These are phyloP conservation scores for Mollisiaceae sp. DNA, from an alignment of 2,329 filamentous ascomycete species.

Conservation along the genomic window DNA sequence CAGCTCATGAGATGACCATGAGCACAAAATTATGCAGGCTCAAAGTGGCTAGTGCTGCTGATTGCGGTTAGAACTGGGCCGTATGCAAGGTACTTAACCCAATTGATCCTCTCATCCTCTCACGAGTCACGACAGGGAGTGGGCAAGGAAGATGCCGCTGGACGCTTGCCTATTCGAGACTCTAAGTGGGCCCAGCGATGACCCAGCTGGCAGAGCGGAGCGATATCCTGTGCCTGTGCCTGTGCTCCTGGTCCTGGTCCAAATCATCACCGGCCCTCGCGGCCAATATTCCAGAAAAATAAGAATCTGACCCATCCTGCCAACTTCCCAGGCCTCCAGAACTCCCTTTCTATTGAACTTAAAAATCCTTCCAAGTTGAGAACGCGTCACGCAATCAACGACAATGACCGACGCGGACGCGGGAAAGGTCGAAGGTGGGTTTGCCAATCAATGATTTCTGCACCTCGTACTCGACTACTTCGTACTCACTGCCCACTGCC, in stretches of 20 bases:
- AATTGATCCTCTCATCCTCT: constrained; percentile 1
- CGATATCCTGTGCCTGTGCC: neutral
- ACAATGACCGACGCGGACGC: neutral
- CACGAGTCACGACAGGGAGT: neutral
- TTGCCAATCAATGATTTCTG: neutral
- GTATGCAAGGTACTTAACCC: constrained; percentile 9
- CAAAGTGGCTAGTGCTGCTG: neutral
- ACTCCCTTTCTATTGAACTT: too few species aligned
- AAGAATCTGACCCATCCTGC: neutral
- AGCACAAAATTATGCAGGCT: neutral
- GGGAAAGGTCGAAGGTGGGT: neutral
- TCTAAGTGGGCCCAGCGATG: too few species aligned
- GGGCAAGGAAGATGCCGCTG: neutral
- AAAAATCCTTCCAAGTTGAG: neutral
- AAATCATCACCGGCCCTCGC: constrained; percentile 1
- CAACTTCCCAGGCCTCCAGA: neutral
- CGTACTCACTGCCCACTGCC: too few species aligned
- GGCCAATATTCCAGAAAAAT: neutral
- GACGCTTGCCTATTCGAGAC: too few species aligned
- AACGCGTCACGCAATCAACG: neutral
- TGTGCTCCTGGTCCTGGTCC: too few species aligned
- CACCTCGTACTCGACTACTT: neutral
- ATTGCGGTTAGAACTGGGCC: neutral
- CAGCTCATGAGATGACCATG: neutral
- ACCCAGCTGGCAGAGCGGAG: neutral